Percentiles rank a stretch among this genome's conserved stretches.
These are phyloP conservation scores for Coemansia sp. DNA, from an alignment of 192 early-diverging fungal genomes.

Conservation along the genomic window DNA sequence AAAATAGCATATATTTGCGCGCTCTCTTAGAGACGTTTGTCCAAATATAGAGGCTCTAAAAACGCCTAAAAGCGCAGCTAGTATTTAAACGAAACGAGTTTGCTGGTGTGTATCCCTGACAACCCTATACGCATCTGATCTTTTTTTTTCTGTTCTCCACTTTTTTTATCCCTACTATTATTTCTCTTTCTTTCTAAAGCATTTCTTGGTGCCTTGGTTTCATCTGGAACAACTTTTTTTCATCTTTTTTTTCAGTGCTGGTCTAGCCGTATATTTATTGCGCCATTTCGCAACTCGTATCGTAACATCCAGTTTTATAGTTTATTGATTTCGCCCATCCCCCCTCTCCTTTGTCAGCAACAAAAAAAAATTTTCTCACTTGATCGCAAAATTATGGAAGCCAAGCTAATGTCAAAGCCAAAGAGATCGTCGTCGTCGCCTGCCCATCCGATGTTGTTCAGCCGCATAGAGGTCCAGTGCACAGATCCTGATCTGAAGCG, in stretches of 20 bases:
- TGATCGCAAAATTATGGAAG: background rate
- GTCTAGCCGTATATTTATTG: background rate
- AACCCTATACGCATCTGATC: background rate
- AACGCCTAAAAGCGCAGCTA: background rate
- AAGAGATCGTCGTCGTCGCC: conserved; percentile 19
- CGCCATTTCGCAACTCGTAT: conserved; percentile 2
- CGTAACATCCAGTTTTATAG: background rate
- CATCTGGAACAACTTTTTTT: background rate
- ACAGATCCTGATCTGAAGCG: conserved; percentile 49
- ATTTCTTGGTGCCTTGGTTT: background rate
- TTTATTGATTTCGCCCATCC: background rate
- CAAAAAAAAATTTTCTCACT: background rate
- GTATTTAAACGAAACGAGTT: background rate
- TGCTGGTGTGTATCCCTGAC: background rate
- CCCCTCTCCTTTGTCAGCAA: background rate
- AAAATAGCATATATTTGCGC: background rate
- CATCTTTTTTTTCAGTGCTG: background rate
- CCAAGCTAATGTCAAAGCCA: conserved; percentile 2
- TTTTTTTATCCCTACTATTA: conserved; percentile 2
- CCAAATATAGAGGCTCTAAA: background rate
- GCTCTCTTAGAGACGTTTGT: background rate
- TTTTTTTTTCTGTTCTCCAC: background rate
- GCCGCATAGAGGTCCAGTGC: conserved; percentile 42
- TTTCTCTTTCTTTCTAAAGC: background rate
- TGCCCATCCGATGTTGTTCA: conserved; percentile 7